A percentile compares a stretch with the other conserved stretches of the same genome.
phyloP scores from a whole-genome alignment of 148 eudicot genomes.

The Rhododendron ferrugineum region DNA sequence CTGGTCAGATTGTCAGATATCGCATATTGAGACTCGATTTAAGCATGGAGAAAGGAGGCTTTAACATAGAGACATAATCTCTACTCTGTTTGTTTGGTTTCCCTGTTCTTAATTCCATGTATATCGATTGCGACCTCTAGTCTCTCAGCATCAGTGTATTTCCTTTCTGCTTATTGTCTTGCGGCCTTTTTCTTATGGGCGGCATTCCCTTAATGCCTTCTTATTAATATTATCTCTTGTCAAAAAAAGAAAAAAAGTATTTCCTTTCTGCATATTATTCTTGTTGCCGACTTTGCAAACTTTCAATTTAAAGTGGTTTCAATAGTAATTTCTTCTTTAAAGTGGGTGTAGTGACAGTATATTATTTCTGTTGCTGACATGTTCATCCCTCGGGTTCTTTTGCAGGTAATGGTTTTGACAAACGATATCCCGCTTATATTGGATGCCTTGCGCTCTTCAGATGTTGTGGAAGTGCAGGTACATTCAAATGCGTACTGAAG shows the following conservation, averaged over 20 bases:
- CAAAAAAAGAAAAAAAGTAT: background rate
- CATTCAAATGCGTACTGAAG: background rate
- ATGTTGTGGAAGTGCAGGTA: conserved; percentile 69
- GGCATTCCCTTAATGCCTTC: too few relatives aligned
- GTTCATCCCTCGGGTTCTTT: conserved; percentile 7
- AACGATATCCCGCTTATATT: conserved; percentile 45
- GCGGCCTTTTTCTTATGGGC: too few relatives aligned
- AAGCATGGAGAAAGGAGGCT: background rate
- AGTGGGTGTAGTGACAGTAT: background rate
- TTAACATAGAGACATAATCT: background rate
- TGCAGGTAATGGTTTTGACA: conserved; percentile 57
- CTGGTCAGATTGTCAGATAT: background rate
- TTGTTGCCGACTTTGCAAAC: background rate
- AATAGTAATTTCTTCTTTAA: background rate
- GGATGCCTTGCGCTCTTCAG: conserved; percentile 48
- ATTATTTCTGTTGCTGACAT: background rate
- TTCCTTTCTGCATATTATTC: background rate
- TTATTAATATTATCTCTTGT: too few relatives aligned
- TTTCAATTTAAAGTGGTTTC: background rate
- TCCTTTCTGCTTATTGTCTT: background rate
- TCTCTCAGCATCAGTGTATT: background rate
- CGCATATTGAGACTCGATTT: background rate
- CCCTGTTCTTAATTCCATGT: background rate
- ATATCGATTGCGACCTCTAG: background rate
- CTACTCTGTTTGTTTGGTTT: background rate